Base-by-base conservation (phyloP, 2,329 filamentous ascomycete species). In the Leptographium galeiforme region DNA sequence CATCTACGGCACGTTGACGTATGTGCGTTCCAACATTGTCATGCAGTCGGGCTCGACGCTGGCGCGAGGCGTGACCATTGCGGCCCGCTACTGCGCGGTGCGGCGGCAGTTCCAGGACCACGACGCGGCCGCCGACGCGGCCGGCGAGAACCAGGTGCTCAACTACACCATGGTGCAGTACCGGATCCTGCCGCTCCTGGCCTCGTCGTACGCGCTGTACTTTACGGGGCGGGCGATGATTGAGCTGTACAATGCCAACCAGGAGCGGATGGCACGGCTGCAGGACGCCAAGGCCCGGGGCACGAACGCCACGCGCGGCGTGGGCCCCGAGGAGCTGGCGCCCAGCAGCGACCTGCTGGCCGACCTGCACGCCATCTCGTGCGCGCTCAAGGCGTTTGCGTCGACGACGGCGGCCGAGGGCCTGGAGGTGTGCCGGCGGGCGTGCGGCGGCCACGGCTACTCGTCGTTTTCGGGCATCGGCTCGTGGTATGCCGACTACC, bases 131-230 rank as follows among this genome's bases (percentile, higher is more conserved):
- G 30, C 34, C 14, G 45, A 6, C 8, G 85, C 88, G 7, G 72
- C 75, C 33, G 79, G 77, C 6, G 86, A 89, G 70, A 88, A 82
- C 63, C 82, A 84, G 61, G 86, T 89, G 1, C 71, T 89, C 33
- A 85, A 89, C 71, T 89, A 89, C 68, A 87, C 84, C 57, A 89
- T 87, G 80, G 85, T 89, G 8, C 85, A 89, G 64, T 78, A 85
- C 62, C 78, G 86, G 48, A 72, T 89, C 2, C 70, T 89, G 84
- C 86, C 51, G 1, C 72, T 89, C 4, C 71, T 90, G 10, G 85
- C 85, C 0, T 77, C 85, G 2, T 85, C 84, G 1, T 89, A 85
- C 58, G 85, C 86, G n/a, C 72, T 89, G 13, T 84, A 88, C 66
- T 89, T 89, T 63, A 89, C 86, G 19, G 85, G 86, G 36, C 80